phyloP scores from a whole-genome alignment of 306 rosid genomes.

The Rubus parviflorus region DNA sequence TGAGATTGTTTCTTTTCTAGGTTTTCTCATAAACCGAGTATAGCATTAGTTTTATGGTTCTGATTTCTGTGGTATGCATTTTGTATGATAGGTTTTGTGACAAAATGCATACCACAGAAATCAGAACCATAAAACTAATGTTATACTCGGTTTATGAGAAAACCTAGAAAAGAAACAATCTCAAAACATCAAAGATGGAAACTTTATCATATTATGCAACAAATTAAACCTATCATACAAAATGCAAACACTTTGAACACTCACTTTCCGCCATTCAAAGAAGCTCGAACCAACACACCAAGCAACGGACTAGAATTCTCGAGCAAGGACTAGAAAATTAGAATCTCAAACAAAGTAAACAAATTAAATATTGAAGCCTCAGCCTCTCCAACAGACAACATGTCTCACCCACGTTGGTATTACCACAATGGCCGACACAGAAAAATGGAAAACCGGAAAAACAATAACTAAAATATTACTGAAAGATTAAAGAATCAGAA shows the following conservation, averaged over 20 bases:
- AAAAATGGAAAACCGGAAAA: constrained; percentile 29
- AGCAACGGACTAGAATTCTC: neutral
- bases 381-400: too few species aligned
- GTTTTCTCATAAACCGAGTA: constrained; percentile 42
- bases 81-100: constrained; percentile 49
- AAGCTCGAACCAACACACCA: neutral
- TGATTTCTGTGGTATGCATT: neutral
- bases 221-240: neutral
- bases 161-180: constrained; percentile 19
- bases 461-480: neutral
- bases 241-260: constrained; percentile 24
- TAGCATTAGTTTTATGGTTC: constrained; percentile 18
- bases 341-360: neutral
- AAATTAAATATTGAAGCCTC: neutral
- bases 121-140: constrained; percentile 12
- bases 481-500: neutral
- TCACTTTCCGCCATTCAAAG: constrained; percentile 57
- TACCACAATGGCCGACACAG: constrained; percentile 30
- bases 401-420: constrained; percentile 20
- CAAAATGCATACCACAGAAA: constrained; percentile 2
- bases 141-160: constrained; percentile 42
- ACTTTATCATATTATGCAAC: constrained; percentile 7
- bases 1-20: constrained; percentile 12
- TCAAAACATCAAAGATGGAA: neutral
- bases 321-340: neutral